Conservation (phyloP, 345 rosid species). For the Linum lewisii region DNA sequence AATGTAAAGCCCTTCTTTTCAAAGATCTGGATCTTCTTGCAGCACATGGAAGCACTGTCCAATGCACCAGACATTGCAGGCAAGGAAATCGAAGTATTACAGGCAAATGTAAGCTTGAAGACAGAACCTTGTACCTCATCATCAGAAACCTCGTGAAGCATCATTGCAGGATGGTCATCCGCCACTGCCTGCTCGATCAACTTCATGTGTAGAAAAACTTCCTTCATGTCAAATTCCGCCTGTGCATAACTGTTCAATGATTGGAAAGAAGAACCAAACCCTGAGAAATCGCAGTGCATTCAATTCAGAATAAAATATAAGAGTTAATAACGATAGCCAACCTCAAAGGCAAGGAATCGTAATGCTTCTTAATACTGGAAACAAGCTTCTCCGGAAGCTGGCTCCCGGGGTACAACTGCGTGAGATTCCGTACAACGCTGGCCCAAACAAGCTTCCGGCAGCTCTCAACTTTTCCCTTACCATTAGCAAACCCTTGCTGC, state of each 20-base stretch:
- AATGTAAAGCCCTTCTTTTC: conserved; percentile 90
- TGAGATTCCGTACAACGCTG: conserved; percentile 73
- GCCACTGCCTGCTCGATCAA: conserved; percentile 89
- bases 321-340: conserved; percentile 11
- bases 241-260: conserved; percentile 56
- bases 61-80: conserved; percentile 70
- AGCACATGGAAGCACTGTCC: conserved; percentile 63
- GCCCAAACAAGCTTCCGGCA: conserved; percentile 82
- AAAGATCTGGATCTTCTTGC: conserved; percentile 83
- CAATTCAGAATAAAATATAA: neutral
- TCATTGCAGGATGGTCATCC: conserved; percentile 60
- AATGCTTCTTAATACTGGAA: conserved; percentile 82
- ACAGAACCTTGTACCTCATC: conserved; percentile 48
- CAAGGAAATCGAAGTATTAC: conserved; percentile 74
- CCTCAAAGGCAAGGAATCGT: conserved; percentile 95
- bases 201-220: conserved; percentile 82
- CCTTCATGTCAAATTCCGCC: conserved; percentile 90
- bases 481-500: neutral
- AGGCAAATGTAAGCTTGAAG: conserved; percentile 68
- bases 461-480: conserved; percentile 29
- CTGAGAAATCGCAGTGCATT: conserved; percentile 9
- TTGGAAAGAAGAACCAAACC: neutral
- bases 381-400: conserved; percentile 96
- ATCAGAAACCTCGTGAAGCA: conserved; percentile 60
- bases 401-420: conserved; percentile 87